These are phyloP conservation scores for Prunus padus DNA, from an alignment of 306 rosid species.

Conservation along the genomic window DNA sequence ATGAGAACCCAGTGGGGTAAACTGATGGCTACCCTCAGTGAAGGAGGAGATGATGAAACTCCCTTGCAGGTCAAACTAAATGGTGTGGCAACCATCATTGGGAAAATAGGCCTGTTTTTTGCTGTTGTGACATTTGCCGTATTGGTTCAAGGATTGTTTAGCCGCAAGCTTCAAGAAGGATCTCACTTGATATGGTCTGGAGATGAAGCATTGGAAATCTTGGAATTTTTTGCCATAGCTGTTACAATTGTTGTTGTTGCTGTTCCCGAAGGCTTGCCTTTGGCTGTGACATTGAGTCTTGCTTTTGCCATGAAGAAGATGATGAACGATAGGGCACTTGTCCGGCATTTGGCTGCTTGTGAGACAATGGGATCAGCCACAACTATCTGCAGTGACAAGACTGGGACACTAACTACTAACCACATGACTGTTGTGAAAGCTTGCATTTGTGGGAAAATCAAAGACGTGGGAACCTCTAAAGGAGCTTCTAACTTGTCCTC, in stretches of 20 bases:
- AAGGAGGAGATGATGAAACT: constrained; percentile 99
- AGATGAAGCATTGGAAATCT: constrained; percentile 74
- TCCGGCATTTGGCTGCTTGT: constrained; percentile 94
- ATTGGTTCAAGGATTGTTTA: constrained; percentile 85
- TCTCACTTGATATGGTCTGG: constrained; percentile 83
- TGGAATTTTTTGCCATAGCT: constrained; percentile 91
- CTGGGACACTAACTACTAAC: constrained; percentile 94
- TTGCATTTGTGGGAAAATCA: constrained; percentile 66
- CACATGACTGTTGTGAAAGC: constrained; percentile 95
- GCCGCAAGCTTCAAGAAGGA: constrained; percentile 76
- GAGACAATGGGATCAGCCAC: constrained; percentile 99
- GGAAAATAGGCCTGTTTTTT: constrained; percentile 91
- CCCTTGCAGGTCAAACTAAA: constrained; percentile 99
- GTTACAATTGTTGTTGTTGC: constrained; percentile 98
- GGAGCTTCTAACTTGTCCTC: constrained; percentile 46
- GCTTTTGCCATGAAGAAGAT: constrained; percentile 99
- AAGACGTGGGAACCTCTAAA: constrained; percentile 53
- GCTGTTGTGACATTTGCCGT: constrained; percentile 91
- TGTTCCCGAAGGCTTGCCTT: constrained; percentile 97
- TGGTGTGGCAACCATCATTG: constrained; percentile 97
- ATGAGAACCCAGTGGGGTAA: constrained; percentile 99
- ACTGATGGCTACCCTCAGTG: constrained; percentile 90
- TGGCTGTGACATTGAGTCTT: constrained; percentile 96
- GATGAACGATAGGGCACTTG: constrained; percentile 99
- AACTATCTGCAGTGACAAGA: constrained; percentile 95